A percentile compares a stretch with the other conserved stretches of the same genome.
phyloP scores from a whole-genome alignment of 2,329 filamentous ascomycete genomes.

The Macroventuria anomochaeta region DNA sequence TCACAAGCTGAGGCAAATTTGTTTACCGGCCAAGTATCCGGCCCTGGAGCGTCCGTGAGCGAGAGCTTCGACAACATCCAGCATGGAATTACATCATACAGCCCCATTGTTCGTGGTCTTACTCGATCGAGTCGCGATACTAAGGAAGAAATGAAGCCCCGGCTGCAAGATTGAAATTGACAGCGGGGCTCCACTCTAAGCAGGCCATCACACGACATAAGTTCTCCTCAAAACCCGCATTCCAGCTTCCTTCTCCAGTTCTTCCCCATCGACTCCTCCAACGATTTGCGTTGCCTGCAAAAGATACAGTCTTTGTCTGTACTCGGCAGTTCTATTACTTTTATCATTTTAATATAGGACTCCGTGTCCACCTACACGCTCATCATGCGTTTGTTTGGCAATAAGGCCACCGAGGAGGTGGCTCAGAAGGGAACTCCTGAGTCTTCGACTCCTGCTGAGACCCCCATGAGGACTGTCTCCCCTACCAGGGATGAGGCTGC shows the following conservation, averaged over 20 bases:
- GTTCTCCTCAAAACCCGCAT: slow-evolving; percentile 30
- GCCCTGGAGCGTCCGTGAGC: slow-evolving; percentile 14
- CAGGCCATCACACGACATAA: slow-evolving; percentile 29
- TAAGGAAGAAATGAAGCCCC: slow-evolving; percentile 25
- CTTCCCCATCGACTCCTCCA: slow-evolving; percentile 21
- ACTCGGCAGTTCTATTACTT: slow-evolving; percentile 6
- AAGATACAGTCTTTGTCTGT: slow-evolving; percentile 5
- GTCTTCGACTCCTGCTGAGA: slow-evolving; percentile 31
- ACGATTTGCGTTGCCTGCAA: slow-evolving; percentile 14
- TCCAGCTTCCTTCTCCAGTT: slow-evolving; percentile 21
- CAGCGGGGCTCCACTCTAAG: slow-evolving; percentile 32
- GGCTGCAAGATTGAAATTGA: slow-evolving; percentile 23
- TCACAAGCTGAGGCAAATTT: slow-evolving; percentile 20
- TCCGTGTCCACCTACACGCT: slow-evolving; percentile 4
- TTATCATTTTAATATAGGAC: slow-evolving; percentile 7
- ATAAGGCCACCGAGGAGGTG: slow-evolving; percentile 22
- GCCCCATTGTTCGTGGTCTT: slow-evolving; percentile 28
- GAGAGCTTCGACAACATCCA: slow-evolving; percentile 16
- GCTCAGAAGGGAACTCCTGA: slow-evolving; percentile 36
- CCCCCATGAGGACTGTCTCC: slow-evolving; percentile 35
- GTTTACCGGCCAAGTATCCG: slow-evolving; percentile 8
- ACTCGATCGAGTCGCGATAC: slow-evolving; percentile 23
- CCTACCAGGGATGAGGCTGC: slow-evolving; percentile 11
- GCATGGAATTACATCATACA: slow-evolving; percentile 31
- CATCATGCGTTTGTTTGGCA: slow-evolving; percentile 35